A percentile compares a stretch with the other conserved stretches of the same genome.
Evolutionary conservation across 768 basidiomycete genomes (phyloP).

Genomic region (Naganishia onofrii): DNA sequence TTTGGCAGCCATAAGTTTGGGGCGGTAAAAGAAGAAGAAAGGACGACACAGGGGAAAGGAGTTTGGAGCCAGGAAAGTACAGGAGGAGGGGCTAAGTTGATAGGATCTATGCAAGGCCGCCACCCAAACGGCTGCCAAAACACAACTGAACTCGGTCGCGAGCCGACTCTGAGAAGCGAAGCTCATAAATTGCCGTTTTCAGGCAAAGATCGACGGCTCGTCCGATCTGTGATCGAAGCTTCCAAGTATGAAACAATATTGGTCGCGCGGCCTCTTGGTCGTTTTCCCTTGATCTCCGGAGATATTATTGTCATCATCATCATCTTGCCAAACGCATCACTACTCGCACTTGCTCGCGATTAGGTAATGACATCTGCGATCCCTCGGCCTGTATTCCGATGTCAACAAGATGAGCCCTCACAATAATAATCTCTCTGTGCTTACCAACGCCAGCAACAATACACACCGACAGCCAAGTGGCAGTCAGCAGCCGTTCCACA

Average conservation of each 20-base stretch:
- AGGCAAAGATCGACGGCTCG: neutral
- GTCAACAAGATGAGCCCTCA: conserved; percentile 11
- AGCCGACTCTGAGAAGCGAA: conserved; percentile 5
- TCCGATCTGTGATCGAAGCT: conserved; percentile 21
- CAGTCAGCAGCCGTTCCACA: conserved; percentile 1
- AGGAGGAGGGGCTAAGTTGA: neutral
- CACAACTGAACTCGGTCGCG: neutral
- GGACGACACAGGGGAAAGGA: conserved; percentile 13
- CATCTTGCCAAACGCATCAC: neutral
- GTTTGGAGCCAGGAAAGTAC: neutral
- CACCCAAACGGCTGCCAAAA: neutral
- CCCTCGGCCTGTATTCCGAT: conserved; percentile 5
- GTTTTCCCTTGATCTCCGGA: neutral
- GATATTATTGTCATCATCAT: neutral
- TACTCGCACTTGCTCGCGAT: neutral
- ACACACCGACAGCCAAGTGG: neutral
- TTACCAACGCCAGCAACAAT: conserved; percentile 7
- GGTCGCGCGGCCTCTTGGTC: neutral
- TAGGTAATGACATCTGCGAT: conserved; percentile 16
- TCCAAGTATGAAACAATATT: neutral
- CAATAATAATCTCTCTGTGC: neutral
- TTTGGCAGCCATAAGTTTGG: neutral
- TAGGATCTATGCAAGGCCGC: neutral
- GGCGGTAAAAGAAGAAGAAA: neutral
- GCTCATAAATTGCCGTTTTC: neutral